Evolutionary conservation across 1,139 yeast genomes (phyloP).

Genomic region (Debaryomyces singareniensis): DNA sequence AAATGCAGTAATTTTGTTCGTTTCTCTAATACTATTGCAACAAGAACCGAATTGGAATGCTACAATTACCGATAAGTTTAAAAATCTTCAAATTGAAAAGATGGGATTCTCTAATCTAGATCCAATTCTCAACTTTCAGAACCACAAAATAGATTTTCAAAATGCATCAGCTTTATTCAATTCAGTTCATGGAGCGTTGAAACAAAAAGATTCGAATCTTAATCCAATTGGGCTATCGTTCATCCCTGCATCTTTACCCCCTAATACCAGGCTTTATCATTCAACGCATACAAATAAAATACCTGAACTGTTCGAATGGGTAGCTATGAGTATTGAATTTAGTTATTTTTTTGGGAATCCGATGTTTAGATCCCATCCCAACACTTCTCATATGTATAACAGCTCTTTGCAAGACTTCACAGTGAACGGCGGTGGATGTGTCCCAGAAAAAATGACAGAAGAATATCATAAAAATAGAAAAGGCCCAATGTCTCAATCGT

Average conservation of each 20-base stretch:
- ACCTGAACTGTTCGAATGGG: constrained; percentile 47
- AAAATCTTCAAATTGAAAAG: no score
- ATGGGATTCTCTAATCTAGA: no score
- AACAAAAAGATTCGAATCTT: constrained; percentile 42
- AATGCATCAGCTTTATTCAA: constrained; percentile 52
- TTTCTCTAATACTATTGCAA: no score
- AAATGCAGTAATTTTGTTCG: no score
- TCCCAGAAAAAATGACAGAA: no score
- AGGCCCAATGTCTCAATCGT: background rate
- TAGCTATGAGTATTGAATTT: constrained; percentile 54
- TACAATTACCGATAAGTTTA: no score
- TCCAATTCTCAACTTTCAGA: constrained; percentile 2
- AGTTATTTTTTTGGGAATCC: constrained; percentile 34
- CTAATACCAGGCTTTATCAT: constrained; percentile 49
- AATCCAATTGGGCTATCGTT: constrained; percentile 51
- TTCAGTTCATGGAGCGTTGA: constrained; percentile 43
- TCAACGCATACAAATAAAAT: constrained; percentile 26
- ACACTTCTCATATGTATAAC: no score
- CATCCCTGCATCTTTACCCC: constrained; percentile 51
- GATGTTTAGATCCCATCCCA: constrained; percentile 1
- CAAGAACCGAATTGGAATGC: no score
- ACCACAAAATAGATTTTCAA: constrained; percentile 25
- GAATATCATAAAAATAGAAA: constrained; percentile 1
- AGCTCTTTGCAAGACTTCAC: background rate
- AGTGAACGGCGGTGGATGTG: constrained; percentile 1